Evolutionary conservation across 23 red algal genomes (phyloP).

Genomic region (Gracilaria caudata): DNA sequence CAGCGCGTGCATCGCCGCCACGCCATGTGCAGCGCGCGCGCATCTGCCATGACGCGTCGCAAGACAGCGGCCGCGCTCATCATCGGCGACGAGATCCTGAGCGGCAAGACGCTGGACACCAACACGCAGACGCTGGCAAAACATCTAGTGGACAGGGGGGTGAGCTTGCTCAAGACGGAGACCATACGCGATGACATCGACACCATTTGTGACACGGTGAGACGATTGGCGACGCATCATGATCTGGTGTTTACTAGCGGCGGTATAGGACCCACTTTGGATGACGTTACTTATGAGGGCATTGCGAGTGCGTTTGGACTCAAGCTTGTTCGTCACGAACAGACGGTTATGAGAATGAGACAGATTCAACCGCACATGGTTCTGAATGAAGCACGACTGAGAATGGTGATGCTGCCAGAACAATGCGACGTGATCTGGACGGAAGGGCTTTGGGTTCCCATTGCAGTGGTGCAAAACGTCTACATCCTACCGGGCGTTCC

Average conservation of each 20-base stretch:
- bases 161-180: constrained; percentile 46
- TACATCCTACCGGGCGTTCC: constrained; percentile 75
- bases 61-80: constrained; percentile 68
- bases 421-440: constrained; percentile 56
- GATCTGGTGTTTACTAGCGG: constrained; percentile 84
- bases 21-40: neutral
- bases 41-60: neutral
- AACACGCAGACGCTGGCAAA: constrained; percentile 54
- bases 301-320: constrained; percentile 74
- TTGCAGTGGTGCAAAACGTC: constrained; percentile 67
- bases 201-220: constrained; percentile 57
- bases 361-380: constrained; percentile 53
- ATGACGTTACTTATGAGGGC: constrained; percentile 81
- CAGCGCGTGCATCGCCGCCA: neutral
- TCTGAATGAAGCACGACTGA: constrained; percentile 33
- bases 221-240: constrained; percentile 27
- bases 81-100: constrained; percentile 78
- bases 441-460: constrained; percentile 71
- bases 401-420: constrained; percentile 66
- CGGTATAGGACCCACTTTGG: constrained; percentile 86
- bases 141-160: constrained; percentile 44
- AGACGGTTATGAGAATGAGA: constrained; percentile 40
- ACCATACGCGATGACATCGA: constrained; percentile 74
- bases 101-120: constrained; percentile 66
- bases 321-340: constrained; percentile 32